Conservation (phyloP, 2,329 filamentous ascomycete genomes). For the Xylaria sp. region DNA sequence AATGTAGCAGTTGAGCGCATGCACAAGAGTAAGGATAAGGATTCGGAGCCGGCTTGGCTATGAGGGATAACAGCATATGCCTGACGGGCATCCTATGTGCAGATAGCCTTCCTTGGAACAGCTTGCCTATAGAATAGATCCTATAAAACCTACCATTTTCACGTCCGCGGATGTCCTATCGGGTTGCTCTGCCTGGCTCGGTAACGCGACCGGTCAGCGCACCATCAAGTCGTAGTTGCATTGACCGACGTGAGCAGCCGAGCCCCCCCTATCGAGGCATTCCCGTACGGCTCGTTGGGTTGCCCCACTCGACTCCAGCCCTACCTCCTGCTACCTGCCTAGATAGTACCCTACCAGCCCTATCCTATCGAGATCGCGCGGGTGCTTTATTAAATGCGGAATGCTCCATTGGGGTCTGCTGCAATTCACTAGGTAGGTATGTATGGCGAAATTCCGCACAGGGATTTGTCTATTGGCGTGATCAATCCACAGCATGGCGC, state of each 20-base stretch:
- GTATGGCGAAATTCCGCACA: too few species aligned
- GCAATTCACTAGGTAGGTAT: too few species aligned
- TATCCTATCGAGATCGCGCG: too few species aligned
- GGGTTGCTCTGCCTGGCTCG: neutral
- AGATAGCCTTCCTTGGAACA: neutral
- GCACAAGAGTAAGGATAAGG: conserved; percentile 1
- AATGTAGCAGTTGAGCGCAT: neutral
- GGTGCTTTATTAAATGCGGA: too few species aligned
- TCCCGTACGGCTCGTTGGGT: too few species aligned
- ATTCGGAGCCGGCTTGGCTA: neutral
- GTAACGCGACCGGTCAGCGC: too few species aligned
- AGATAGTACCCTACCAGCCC: too few species aligned
- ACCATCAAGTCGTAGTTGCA: neutral
- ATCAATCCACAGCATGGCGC: too few species aligned
- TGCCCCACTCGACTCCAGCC: too few species aligned
- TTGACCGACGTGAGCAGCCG: neutral
- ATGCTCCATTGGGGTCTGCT: too few species aligned
- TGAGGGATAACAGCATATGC: neutral
- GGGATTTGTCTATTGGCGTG: too few species aligned
- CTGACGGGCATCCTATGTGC: neutral
- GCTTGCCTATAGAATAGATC: conserved; percentile 2
- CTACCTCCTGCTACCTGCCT: too few species aligned
- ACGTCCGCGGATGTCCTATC: neutral
- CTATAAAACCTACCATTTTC: neutral
- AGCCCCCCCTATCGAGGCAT: neutral